phyloP scores from a whole-genome alignment of 2,329 filamentous ascomycete genomes.

The Aspergillus proliferans region DNA sequence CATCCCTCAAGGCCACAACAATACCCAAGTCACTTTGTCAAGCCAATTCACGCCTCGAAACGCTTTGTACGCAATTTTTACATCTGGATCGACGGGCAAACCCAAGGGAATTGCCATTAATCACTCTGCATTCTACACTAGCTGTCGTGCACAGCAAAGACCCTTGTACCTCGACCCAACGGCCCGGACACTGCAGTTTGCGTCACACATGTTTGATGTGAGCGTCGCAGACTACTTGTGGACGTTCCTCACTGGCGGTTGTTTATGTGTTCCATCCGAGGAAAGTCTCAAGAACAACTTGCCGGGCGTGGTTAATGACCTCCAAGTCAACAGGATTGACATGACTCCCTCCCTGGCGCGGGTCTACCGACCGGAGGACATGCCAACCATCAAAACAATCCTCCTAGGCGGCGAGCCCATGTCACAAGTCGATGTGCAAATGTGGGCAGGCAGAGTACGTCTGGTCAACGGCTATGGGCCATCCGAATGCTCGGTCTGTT shows the following conservation, averaged over 20 bases:
- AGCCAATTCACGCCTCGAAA: neutral
- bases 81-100: slow-evolving; percentile 45
- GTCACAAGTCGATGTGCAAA: neutral
- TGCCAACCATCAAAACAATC: neutral
- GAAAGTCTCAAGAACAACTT: slow-evolving; percentile 38
- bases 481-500: neutral
- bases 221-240: slow-evolving; percentile 32
- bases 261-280: slow-evolving; percentile 40
- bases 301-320: slow-evolving; percentile 20
- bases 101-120: slow-evolving; percentile 54
- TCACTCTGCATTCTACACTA: slow-evolving; percentile 49
- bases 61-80: slow-evolving; percentile 48
- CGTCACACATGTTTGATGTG: slow-evolving; percentile 42
- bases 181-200: slow-evolving; percentile 36
- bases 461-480: neutral
- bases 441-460: neutral
- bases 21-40: neutral
- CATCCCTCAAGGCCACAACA: neutral
- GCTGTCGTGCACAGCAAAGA: slow-evolving; percentile 41
- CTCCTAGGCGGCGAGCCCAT: neutral
- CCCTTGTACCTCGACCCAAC: slow-evolving; percentile 41
- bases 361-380: neutral
- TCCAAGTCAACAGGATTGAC: slow-evolving; percentile 45
- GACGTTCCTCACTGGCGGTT: slow-evolving; percentile 34
- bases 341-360: slow-evolving; percentile 36